Evolutionary conservation across 2,329 filamentous ascomycete genomes (phyloP).

Genomic region (Clarireedia hainanense): DNA sequence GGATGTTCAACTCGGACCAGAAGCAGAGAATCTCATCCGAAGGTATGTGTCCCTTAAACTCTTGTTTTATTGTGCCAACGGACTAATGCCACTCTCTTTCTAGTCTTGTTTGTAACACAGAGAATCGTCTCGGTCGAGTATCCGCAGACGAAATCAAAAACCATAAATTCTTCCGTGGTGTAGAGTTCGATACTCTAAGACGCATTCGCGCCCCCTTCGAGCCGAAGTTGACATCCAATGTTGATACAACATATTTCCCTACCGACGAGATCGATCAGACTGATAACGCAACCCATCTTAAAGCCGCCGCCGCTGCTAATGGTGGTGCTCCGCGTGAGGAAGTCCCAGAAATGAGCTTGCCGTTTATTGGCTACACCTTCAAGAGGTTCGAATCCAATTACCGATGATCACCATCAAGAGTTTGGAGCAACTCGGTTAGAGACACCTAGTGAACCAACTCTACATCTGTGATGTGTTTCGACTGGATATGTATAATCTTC

Average conservation of each 20-base stretch:
- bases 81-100: constrained; percentile 22
- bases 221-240: constrained; percentile 83
- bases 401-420: constrained; percentile 34
- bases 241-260: constrained; percentile 97
- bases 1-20: constrained; percentile 78
- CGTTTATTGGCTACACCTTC: constrained; percentile 95
- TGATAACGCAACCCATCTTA: constrained; percentile 80
- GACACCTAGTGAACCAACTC: not conserved
- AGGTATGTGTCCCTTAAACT: constrained; percentile 48
- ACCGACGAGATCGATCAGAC: constrained; percentile 98
- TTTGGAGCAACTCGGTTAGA: constrained; percentile 5
- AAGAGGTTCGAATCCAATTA: constrained; percentile 84
- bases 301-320: constrained; percentile 62
- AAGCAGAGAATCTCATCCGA: constrained; percentile 87
- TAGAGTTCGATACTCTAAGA: constrained; percentile 88
- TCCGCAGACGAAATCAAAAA: constrained; percentile 88
- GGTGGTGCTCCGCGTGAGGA: constrained; percentile 52
- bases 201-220: constrained; percentile 94
- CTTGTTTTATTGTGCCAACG: not conserved
- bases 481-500: not conserved
- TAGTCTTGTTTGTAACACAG: constrained; percentile 88
- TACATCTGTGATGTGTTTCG: not conserved
- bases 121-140: constrained; percentile 80
- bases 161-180: constrained; percentile 93
- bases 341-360: constrained; percentile 88